phyloP scores from a whole-genome alignment of 345 rosid species.

The Camelina neglecta region DNA sequence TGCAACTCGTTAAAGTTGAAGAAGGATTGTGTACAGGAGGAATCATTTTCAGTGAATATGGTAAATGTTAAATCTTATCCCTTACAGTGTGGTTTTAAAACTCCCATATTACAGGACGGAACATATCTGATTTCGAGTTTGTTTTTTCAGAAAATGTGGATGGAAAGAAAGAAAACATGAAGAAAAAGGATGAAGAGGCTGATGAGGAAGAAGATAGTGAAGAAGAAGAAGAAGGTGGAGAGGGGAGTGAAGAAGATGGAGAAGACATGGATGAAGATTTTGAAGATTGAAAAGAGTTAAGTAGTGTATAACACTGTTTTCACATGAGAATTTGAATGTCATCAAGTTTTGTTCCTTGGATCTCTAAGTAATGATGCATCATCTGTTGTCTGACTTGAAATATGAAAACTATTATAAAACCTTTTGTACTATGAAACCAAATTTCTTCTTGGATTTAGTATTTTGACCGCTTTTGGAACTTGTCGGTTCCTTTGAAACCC shows the following conservation, averaged over 20 bases:
- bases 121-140: background rate
- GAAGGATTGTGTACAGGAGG: conserved; percentile 89
- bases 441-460: background rate
- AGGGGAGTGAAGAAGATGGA: conserved; percentile 30
- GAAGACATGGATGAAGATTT: conserved; percentile 45
- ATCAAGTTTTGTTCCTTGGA: conserved; percentile 35
- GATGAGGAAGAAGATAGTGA: conserved; percentile 19
- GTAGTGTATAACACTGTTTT: conserved; percentile 4
- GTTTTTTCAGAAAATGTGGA: conserved; percentile 44
- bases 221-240: conserved; percentile 34
- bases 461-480: background rate
- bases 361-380: background rate
- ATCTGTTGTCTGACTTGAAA: background rate
- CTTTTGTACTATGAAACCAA: background rate
- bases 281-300: conserved; percentile 32
- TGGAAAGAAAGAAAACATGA: conserved; percentile 35
- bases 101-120: background rate
- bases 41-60: conserved; percentile 71
- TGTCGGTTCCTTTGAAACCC: background rate
- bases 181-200: conserved; percentile 19
- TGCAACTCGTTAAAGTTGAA: conserved; percentile 71
- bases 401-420: background rate
- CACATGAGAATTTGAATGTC: background rate
- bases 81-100: background rate
- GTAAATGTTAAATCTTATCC: conserved; percentile 44